phyloP scores from a whole-genome alignment of 768 basidiomycete genomes.

The Rhizopogon vinicolor region DNA sequence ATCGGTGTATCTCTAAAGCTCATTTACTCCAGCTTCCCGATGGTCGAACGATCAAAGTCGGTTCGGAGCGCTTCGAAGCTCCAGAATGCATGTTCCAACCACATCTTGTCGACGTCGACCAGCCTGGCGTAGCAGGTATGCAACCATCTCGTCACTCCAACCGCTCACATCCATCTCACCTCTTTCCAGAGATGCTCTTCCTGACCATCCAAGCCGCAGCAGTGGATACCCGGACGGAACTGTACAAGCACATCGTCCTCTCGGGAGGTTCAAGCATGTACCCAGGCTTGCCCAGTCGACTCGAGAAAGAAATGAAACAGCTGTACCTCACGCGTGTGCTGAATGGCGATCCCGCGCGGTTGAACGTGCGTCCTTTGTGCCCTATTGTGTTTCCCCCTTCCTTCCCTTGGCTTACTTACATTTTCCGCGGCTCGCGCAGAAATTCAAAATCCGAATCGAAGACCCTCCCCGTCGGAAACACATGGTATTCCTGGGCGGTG shows the following conservation, averaged over 20 bases:
- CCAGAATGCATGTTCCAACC: conserved; percentile 99
- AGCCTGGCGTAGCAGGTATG: conserved; percentile 89
- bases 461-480: conserved; percentile 98
- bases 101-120: conserved; percentile 94
- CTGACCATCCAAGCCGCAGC: conserved; percentile 91
- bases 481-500: conserved; percentile 99
- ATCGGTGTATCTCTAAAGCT: conserved; percentile 5
- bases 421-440: conserved; percentile 44
- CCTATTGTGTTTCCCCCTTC: not conserved
- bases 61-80: conserved; percentile 97
- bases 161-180: not conserved
- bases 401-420: not conserved
- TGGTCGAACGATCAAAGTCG: conserved; percentile 94
- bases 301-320: conserved; percentile 99
- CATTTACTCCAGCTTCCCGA: conserved; percentile 69
- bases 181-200: conserved; percentile 82
- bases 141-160: conserved; percentile 11
- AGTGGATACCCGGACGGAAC: conserved; percentile 81
- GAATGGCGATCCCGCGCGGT: conserved; percentile 71
- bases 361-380: conserved; percentile 62
- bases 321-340: conserved; percentile 92
- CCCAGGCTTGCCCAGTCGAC: conserved; percentile 90
- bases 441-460: conserved; percentile 99
- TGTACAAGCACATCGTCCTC: conserved; percentile 97
- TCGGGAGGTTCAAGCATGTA: conserved; percentile 99